A percentile compares a stretch with the other conserved stretches of the same genome.
These are phyloP conservation scores for Phytophthora agathidicida DNA, from an alignment of 352 stramenopile species.

Conservation along the genomic window DNA sequence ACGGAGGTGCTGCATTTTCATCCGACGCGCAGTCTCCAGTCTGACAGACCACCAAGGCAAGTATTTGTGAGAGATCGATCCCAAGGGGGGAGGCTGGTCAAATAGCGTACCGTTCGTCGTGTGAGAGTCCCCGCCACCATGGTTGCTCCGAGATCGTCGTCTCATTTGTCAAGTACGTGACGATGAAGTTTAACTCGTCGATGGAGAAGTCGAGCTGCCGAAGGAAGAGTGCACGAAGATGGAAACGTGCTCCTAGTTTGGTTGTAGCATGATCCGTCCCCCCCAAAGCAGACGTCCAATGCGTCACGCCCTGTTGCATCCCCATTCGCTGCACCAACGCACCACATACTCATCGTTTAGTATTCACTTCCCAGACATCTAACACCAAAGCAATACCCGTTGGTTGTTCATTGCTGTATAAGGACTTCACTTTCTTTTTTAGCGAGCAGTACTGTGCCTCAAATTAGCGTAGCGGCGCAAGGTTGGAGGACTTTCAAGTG, in stretches of 20 bases:
- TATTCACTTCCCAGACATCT: background rate
- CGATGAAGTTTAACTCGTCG: slow-evolving; percentile 51
- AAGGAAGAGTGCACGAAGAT: slow-evolving; percentile 48
- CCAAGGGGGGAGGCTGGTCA: background rate
- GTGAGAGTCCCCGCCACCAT: slow-evolving; percentile 46
- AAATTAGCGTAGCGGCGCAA: too few species aligned
- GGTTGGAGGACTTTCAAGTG: too few species aligned
- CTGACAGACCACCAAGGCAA: slow-evolving; percentile 21
- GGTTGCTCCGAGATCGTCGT: slow-evolving; percentile 44
- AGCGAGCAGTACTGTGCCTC: too few species aligned
- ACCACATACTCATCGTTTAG: background rate
- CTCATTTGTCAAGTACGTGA: slow-evolving; percentile 48
- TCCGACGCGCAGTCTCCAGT: slow-evolving; percentile 38
- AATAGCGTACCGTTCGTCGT: slow-evolving; percentile 35
- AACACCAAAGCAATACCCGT: slow-evolving; percentile 16
- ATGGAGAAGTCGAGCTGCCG: slow-evolving; percentile 45
- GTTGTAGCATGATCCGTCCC: slow-evolving; percentile 39
- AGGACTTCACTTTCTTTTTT: too few species aligned
- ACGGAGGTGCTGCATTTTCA: slow-evolving; percentile 48
- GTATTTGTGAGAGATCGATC: too few species aligned
- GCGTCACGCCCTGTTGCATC: slow-evolving; percentile 29
- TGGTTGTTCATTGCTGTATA: slow-evolving; percentile 28
- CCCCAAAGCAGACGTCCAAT: slow-evolving; percentile 30
- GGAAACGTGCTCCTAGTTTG: slow-evolving; percentile 50
- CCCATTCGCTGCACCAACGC: slow-evolving; percentile 24